Evolutionary conservation across 768 basidiomycete genomes (phyloP), one percentile per base, ranked within the genome.

Genomic region (Leccinum subtestaceum): DNA sequence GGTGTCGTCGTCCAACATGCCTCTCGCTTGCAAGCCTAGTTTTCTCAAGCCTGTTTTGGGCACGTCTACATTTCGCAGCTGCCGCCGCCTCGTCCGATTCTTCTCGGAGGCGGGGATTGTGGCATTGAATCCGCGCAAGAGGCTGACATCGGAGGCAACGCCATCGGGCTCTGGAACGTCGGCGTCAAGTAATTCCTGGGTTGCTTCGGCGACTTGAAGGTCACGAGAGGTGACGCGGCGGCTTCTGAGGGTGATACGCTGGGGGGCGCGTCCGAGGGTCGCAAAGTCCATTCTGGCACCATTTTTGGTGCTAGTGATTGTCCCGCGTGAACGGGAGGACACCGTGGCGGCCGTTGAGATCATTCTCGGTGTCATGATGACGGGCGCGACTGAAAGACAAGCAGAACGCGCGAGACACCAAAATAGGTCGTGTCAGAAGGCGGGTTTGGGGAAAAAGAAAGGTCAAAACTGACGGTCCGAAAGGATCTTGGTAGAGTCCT

Each of bases 61-160:
- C 12, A 86, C 82, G 3, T 93, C 89, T 13, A 92, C 84, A 64
- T 86, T 90, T 59, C 95, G 80, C 74, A 90, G 84, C 71, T 92
- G 87, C 58, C 93, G 75, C 62, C 95, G 75, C 60, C 94, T 79
- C 13, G 84, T 78, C 61, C 89, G 87, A 55, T 91, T 81, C 69
- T 86, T 82, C 64, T 93, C 89, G 40, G 95, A 84, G 68, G 89
- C 91, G 12, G 96, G 96, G 46, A 97, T 90, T 2, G 96, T 98
- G 17, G 96, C 96, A 67, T 92, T 89, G 74, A 98, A 98, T 0
- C 96, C 96, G 48, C 89, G 85, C 45, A 97, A 76, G 34, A 98
- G 79, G 66, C 91, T 92, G 53, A 95, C 86, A 66, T 85, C 83
- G 15, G 82, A 80, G 5, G 88, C 87, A 31, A 88, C 79, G 40